These are phyloP conservation scores for Nakaseomyces uthaithaninus DNA, from an alignment of 1,139 yeast genomes.

Conservation along the genomic window DNA sequence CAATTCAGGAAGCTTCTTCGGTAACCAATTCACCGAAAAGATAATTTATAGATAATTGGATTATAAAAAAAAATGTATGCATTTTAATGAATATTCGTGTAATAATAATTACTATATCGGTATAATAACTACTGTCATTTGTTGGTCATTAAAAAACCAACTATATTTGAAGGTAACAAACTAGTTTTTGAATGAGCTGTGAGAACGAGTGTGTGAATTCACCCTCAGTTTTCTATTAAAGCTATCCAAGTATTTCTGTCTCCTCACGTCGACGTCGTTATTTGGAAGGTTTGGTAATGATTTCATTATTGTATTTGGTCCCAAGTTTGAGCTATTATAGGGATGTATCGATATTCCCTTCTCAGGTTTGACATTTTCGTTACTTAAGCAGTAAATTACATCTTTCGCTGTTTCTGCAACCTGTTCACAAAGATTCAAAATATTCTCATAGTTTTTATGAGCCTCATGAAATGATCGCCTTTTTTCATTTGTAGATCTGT, in stretches of 20 bases:
- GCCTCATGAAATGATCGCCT: conserved; percentile 8
- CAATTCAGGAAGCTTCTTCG: conserved; percentile 30
- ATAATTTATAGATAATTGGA: conserved; percentile 1
- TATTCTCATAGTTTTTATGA: conserved; percentile 14
- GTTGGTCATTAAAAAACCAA: neutral
- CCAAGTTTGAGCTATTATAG: neutral
- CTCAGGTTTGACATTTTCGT: neutral
- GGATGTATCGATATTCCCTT: conserved; percentile 1
- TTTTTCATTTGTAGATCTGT: conserved; percentile 5
- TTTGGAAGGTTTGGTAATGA: neutral
- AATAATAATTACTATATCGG: neutral
- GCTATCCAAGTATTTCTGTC: neutral
- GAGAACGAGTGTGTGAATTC: neutral
- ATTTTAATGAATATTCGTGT: conserved; percentile 3
- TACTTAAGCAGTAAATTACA: conserved; percentile 18
- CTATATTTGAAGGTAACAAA: neutral
- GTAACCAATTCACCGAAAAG: conserved; percentile 26
- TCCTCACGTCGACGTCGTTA: neutral
- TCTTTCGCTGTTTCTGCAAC: conserved; percentile 26
- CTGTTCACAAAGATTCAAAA: conserved; percentile 25
- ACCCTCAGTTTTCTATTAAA: conserved; percentile 6
- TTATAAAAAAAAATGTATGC: neutral
- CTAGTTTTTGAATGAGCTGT: neutral
- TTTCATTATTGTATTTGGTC: neutral
- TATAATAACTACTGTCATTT: neutral